Base-by-base conservation (phyloP, 257 asterid genomes). In the Petrea volubilis region DNA sequence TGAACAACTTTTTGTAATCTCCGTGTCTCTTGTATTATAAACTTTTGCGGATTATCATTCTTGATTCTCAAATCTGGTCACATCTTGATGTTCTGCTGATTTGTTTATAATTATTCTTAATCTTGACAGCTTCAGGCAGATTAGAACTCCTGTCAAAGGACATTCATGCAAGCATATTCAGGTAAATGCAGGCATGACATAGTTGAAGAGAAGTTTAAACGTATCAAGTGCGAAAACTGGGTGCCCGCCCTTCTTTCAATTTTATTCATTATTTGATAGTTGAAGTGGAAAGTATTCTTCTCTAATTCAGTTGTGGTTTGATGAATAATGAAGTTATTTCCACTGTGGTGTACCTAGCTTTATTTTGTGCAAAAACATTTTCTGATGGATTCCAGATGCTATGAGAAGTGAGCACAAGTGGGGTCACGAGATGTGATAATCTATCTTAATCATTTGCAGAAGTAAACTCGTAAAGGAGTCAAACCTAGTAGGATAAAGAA, bases 121-220 rank as follows among this genome's bases (percentile, higher is more conserved):
- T 63, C 68, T 71, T 71, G 75, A 73, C 97, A 95, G 99, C 86
- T 83, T 84, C 71, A 88, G 2, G 81, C 95, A 88, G 28, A 87
- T 95, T 59, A 84, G 62, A 76, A 86, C 86, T 78, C 98, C 99
- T 31, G 97, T 87, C 58, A 95, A 95, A 83, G 99, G 99, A 70
- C 84, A 57, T 59, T 77, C 87, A 44, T 95, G 99, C 94, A 92
- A 88, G 58, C 98, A 95, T 83, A 85, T 84, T 62, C 97, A 94
- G 95, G 99, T 94, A 82, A 83, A 34, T 73, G 61, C 79, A 73
- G 23, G 76, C 62, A 63, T 67, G 41, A 29, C 58, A 71, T 57
- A 21, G 20, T 72, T 50, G 55, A 25, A 70, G 55, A 24, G 57
- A 67, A 34, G 55, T 59, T 40, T 74, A 28, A 60, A 41, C 38